Evolutionary conservation across 2,329 filamentous ascomycete genomes (phyloP).

Genomic region (Sporothrix globosa): DNA sequence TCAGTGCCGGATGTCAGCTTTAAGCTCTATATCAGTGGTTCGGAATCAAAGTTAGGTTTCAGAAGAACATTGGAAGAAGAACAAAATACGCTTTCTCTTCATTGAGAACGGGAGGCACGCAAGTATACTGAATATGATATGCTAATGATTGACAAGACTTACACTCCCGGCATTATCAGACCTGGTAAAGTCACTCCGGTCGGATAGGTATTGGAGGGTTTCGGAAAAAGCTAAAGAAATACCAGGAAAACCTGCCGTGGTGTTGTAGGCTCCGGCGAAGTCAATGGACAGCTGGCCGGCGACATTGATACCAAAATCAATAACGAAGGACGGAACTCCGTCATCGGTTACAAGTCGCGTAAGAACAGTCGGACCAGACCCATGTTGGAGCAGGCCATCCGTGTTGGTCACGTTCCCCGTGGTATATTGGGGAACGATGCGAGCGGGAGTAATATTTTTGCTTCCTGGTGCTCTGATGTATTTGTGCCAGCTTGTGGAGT

Average conservation of each 20-base stretch:
- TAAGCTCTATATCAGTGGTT: constrained; percentile 34
- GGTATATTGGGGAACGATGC: constrained; percentile 41
- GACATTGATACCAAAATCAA: constrained; percentile 56
- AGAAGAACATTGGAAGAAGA: neutral
- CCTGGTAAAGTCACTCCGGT: constrained; percentile 54
- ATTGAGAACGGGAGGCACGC: neutral
- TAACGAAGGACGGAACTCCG: constrained; percentile 46
- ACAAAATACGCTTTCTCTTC: neutral
- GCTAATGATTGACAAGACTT: constrained; percentile 30
- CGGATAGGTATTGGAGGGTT: constrained; percentile 49
- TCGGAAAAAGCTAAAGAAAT: constrained; percentile 56
- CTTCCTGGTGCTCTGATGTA: constrained; percentile 47
- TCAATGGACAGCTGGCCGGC: constrained; percentile 50
- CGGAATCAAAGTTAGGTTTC: neutral
- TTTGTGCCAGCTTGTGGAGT: constrained; percentile 44
- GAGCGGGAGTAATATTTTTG: constrained; percentile 42
- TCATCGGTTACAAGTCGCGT: constrained; percentile 36
- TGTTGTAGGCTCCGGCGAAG: constrained; percentile 45
- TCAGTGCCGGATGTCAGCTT: constrained; percentile 52
- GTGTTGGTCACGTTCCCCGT: constrained; percentile 48
- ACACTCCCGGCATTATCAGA: constrained; percentile 49
- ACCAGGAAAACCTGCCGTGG: constrained; percentile 43
- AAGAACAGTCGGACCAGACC: constrained; percentile 43
- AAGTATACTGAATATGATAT: no score
- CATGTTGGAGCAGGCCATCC: constrained; percentile 41